Evolutionary conservation across 352 stramenopile genomes (phyloP).

Genomic region (Pythium chondricola): DNA sequence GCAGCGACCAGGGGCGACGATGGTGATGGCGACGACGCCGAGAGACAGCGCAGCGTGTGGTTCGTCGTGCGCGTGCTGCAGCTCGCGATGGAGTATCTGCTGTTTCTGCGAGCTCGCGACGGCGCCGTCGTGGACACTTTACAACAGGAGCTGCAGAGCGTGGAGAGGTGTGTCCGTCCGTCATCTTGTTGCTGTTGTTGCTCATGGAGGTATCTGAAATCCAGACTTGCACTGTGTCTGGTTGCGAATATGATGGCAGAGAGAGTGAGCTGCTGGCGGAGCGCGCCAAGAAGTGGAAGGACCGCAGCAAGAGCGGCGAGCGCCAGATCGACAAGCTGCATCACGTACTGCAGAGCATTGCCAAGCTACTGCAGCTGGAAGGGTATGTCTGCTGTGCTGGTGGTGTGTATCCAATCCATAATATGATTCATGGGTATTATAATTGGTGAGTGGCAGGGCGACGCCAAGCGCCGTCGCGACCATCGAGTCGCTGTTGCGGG

Average conservation of each 20-base stretch:
- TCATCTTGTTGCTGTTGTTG: no score
- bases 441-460: slow-evolving; percentile 19
- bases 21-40: slow-evolving; percentile 8
- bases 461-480: slow-evolving; percentile 47
- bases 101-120: slow-evolving; percentile 57
- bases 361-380: slow-evolving; percentile 64
- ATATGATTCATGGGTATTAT: background rate
- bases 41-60: slow-evolving; percentile 41
- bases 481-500: slow-evolving; percentile 47
- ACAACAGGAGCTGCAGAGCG: slow-evolving; percentile 32
- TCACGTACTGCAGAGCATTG: slow-evolving; percentile 70
- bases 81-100: slow-evolving; percentile 70
- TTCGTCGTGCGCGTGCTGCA: slow-evolving; percentile 66
- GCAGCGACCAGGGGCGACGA: no score
- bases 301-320: slow-evolving; percentile 30
- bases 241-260: slow-evolving; percentile 17
- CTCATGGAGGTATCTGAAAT: no score
- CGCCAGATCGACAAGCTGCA: slow-evolving; percentile 70
- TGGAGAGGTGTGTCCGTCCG: slow-evolving; percentile 21
- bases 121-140: slow-evolving; percentile 44
- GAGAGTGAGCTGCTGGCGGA: slow-evolving; percentile 35
- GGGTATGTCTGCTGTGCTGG: slow-evolving; percentile 23
- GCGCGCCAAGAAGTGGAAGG: slow-evolving; percentile 50
- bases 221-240: no score
- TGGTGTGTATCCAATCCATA: background rate